Percentiles rank a stretch among this genome's conserved stretches.
Evolutionary conservation across 164 flowering plant genomes (phyloP).

Genomic region (Echeveria elegans): DNA sequence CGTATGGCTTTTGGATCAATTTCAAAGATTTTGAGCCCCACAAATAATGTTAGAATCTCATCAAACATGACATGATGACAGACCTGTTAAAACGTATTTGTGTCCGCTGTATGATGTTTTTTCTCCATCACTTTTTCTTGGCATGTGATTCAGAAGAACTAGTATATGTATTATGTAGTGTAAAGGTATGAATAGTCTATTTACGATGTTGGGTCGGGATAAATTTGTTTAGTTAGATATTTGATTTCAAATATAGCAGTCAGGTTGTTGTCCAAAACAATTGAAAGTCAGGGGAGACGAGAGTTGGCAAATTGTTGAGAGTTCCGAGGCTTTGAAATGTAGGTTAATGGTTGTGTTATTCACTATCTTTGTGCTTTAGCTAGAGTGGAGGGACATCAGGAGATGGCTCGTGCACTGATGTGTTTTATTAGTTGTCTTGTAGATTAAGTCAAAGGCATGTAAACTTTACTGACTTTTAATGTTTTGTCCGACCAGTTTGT

Average conservation of each 20-base stretch:
- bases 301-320: background rate
- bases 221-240: background rate
- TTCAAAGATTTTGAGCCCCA: background rate
- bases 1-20: background rate
- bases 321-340: background rate
- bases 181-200: background rate
- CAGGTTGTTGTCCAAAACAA: background rate
- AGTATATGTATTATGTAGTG: background rate
- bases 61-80: background rate
- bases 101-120: background rate
- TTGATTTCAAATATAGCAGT: background rate
- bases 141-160: background rate
- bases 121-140: background rate
- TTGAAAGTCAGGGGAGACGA: background rate
- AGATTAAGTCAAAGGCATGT: no score
- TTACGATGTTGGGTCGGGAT: background rate
- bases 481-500: no score
- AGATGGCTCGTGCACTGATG: background rate
- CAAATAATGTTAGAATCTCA: no score
- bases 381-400: background rate
- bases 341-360: background rate
- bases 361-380: background rate
- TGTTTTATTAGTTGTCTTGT: no score
- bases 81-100: background rate
- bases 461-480: no score